Base-by-base conservation (phyloP, 176 grass and related monocot genomes). In the Musa schizocarpa region DNA sequence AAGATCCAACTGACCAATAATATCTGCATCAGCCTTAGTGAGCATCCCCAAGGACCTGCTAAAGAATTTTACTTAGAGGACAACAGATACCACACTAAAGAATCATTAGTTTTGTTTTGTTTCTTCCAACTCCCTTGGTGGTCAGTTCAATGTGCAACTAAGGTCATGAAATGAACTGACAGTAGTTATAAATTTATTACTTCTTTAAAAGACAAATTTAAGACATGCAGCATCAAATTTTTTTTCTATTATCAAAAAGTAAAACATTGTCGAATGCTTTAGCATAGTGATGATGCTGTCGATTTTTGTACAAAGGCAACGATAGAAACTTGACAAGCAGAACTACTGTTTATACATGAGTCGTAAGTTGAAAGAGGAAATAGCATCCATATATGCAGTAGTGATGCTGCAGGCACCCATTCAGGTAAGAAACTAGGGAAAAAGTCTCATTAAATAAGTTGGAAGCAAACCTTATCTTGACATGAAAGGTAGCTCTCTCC, bases 401-500 rank as follows among this genome's bases (percentile, higher is more conserved):
- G 27, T 2, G 17, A 54, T 57, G 50, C 13, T 1, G 53, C 1
- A 17, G 72, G 20, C 8, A 9, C 8, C 1, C 1, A 11, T 16
- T 54, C 50, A 26, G 7, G 50, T 3, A 74, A 74, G 72, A 22
- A 74, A 16, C 8, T 56, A 12, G 72, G 11, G 56, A 73, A 43
- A 1, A 21, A 7, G 43, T 26, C 12, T 43, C n/a, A 11, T 26
- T 53, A 43, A 70, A 69, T 53, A 14, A 67, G 66, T 14, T 58
- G 72, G 53, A 54, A 77, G 20, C 26, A 54, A 75, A 93, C 95
- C 88, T 98, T 89, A 77, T 98, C 82, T 87, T 93, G 90, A 80
- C 82, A 98, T 10, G 95, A 98, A 67, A 98, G 78, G 84, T 98
- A 98, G 80, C 90, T 98, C 85, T 98, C 95, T 63, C 95, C 95